phyloP scores from a whole-genome alignment of 1,139 yeast species.

The Saccharomyces pastorianus region DNA sequence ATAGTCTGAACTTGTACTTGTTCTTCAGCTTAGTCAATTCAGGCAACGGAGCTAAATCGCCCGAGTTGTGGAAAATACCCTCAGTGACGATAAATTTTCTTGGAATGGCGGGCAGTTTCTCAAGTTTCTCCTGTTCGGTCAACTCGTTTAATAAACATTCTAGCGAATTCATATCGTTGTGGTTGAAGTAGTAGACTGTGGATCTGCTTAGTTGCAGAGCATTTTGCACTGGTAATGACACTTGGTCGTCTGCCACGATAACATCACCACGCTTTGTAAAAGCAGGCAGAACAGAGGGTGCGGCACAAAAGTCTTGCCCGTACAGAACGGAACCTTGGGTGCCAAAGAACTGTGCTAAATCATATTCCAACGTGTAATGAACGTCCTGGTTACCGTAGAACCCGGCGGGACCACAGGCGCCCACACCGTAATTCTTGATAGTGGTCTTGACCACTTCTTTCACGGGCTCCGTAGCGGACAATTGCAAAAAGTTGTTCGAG shows the following conservation, averaged over 20 bases:
- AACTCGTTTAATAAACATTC: conserved; percentile 59
- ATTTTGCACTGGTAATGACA: conserved; percentile 72
- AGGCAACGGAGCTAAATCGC: conserved; percentile 71
- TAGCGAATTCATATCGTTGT: conserved; percentile 78
- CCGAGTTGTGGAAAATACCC: conserved; percentile 74
- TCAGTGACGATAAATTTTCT: conserved; percentile 89
- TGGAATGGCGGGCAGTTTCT: conserved; percentile 58
- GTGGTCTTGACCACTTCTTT: conserved; percentile 49
- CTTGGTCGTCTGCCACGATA: conserved; percentile 78
- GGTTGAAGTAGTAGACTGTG: conserved; percentile 74
- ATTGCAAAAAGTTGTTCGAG: conserved; percentile 53
- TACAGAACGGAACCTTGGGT: conserved; percentile 75
- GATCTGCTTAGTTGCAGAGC: conserved; percentile 84
- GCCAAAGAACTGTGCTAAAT: conserved; percentile 64
- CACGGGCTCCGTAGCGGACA: conserved; percentile 43
- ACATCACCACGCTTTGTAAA: conserved; percentile 93
- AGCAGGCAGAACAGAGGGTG: conserved; percentile 94
- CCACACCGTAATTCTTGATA: conserved; percentile 76
- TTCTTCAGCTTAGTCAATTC: conserved; percentile 66
- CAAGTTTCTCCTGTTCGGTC: conserved; percentile 51
- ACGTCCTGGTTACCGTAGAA: conserved; percentile 94
- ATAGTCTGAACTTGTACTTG: conserved; percentile 73
- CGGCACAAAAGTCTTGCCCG: conserved; percentile 88
- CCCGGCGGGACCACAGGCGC: conserved; percentile 98
- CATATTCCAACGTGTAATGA: conserved; percentile 73